Evolutionary conservation across 2,329 filamentous ascomycete genomes (phyloP), one percentile per base, ranked within the genome.

Genomic region (Chaetomium globosum): DNA sequence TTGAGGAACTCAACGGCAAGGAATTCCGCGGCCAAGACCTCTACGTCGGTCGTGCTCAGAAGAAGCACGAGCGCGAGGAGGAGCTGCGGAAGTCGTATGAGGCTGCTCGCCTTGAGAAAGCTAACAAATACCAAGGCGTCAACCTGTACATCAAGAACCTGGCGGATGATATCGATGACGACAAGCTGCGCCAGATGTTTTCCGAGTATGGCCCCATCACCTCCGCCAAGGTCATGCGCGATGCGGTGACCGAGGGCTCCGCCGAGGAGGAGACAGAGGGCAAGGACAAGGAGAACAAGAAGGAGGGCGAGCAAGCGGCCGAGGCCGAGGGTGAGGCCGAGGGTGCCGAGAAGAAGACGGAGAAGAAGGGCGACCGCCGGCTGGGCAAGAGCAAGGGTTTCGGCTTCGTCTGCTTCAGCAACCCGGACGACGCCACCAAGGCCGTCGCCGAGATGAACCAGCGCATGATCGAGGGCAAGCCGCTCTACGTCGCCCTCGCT

Each of bases 91-190:
- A 92, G 85, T 96, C 97, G 76, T 98, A 99, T 80, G 95, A 99
- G 82, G 94, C 94, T 75, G 93, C 93, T 74, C 94, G 95, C 75
- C 85, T 96, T 74, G 95, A 99, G 87, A 99, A 99, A 86, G 93
- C 93, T 79, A 96, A 88, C 83, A 99, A 99, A 85, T 99, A 99
- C 82, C 93, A 97, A 83, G 95, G 95, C 73, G 95, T 99, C 79
- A 99, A 99, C 84, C 87, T 99, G 58, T 99, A 99, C 84, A 95
- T 99, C 83, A 99, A 99, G 89, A 99, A 99, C 82, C 84, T 99
- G 67, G 90, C 93, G 71, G 95, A 99, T 73, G 95, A 98, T 67
- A 88, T 99, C 71, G 95, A 99, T 75, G 95, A 99, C 73, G 95
- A 99, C 75, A 97, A 97, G 86, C 88, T 99, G 69, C 93, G 95